These are phyloP conservation scores for Clarireedia hainanense DNA, from an alignment of 2,329 filamentous ascomycete species.

Conservation along the genomic window DNA sequence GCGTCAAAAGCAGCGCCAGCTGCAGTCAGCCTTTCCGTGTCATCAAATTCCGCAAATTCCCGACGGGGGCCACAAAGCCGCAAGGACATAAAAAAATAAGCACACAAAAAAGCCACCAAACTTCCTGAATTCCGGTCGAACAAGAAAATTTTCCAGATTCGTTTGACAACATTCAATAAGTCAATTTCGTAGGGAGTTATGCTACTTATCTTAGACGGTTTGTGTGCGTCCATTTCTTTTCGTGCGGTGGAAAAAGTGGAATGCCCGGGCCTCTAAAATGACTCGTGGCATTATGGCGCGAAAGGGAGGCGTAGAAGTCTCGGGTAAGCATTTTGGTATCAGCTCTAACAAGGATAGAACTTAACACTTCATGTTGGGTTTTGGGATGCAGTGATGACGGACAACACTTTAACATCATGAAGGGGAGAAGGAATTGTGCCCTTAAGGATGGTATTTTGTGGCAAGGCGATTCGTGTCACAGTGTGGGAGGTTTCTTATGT, in stretches of 20 bases:
- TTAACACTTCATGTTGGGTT: too few relatives aligned
- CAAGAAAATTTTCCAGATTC: background rate
- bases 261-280: background rate
- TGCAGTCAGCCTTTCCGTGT: background rate
- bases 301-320: background rate
- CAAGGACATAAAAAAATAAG: background rate
- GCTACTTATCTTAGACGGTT: background rate
- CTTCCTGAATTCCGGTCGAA: too few relatives aligned
- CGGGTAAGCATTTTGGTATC: background rate
- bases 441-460: background rate
- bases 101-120: background rate
- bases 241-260: conserved; percentile 2
- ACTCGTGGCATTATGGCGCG: conserved; percentile 2
- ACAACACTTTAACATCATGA: background rate
- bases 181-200: background rate
- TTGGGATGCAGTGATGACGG: background rate
- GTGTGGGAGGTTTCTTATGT: background rate
- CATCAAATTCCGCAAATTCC: background rate
- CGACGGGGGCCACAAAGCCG: background rate
- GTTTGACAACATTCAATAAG: background rate
- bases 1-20: background rate
- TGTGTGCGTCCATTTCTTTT: background rate
- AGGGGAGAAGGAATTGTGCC: background rate
- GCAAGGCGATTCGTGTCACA: background rate
- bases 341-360: background rate